These are phyloP conservation scores for Beta corolliflora DNA, from an alignment of 179 eudicot genomes.

Conservation along the genomic window DNA sequence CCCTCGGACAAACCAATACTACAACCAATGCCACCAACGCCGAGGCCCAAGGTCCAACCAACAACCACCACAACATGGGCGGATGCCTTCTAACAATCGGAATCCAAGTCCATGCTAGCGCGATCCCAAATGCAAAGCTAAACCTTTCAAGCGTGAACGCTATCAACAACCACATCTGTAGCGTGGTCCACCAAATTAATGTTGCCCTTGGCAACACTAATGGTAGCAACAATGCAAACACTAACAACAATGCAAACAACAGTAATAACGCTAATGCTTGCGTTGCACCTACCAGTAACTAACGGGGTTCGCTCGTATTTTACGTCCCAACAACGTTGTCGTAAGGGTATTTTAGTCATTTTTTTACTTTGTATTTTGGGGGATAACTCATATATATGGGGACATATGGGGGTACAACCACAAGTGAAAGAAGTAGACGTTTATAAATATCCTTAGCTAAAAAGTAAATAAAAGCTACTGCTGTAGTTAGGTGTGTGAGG, in stretches of 20 bases:
- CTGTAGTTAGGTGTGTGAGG: slow-evolving; percentile 7
- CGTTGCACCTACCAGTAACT: slow-evolving; percentile 18
- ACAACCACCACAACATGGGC: not conserved
- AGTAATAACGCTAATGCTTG: slow-evolving; percentile 13
- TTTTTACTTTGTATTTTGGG: not conserved
- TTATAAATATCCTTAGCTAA: not conserved
- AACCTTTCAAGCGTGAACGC: slow-evolving; percentile 77
- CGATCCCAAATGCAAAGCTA: slow-evolving; percentile 73
- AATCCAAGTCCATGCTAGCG: slow-evolving; percentile 80
- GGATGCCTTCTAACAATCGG: slow-evolving; percentile 87
- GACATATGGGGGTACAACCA: not conserved
- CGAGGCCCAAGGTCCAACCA: not conserved
- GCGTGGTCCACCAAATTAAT: slow-evolving; percentile 71
- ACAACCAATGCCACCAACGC: slow-evolving; percentile 9
- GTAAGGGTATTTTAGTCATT: not conserved
- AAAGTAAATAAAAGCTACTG: slow-evolving; percentile 22
- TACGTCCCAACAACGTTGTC: slow-evolving; percentile 11
- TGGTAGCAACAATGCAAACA: slow-evolving; percentile 23
- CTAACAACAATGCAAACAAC: slow-evolving; percentile 23
- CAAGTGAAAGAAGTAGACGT: slow-evolving; percentile 8
- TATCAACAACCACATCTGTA: slow-evolving; percentile 72
- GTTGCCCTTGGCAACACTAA: slow-evolving; percentile 40
- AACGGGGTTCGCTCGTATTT: slow-evolving; percentile 19
- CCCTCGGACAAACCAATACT: slow-evolving; percentile 31
- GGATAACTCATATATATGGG: not conserved